Evolutionary conservation across 441 rosid genomes (phyloP), one percentile per base, ranked within the genome.

Genomic region (Brassica hybrid): DNA sequence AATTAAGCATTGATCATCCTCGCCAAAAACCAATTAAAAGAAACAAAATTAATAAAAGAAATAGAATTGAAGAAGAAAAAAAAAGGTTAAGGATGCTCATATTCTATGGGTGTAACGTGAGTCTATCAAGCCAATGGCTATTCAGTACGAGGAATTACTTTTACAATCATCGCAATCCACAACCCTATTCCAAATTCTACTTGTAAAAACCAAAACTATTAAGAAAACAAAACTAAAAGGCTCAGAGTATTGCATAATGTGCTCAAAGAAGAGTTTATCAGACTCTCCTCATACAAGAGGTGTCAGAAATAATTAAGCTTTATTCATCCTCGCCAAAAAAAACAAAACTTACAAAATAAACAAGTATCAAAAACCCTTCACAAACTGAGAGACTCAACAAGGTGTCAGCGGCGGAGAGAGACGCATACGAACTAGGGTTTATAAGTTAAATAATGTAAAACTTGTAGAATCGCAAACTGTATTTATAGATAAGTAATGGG

Each of bases 111-210:
- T 79, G 78, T 73, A 79, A 73, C 68, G 78, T 73, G 61, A 73
- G 82, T 79, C 82, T 79, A 68, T 30, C 74, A 73, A 68, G 82
- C 78, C 78, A 68, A 1, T 38, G 56, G 71, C 82, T 67, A 21
- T 62, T 79, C 74, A 78, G 77, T 67, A 78, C 77, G 81, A 78
- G 81, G 81, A 78, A 78, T 78, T 78, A 78, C 77, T 73, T 63
- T 78, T 78, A 67, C 77, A 78, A 78, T 67, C 81, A 78, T 50
- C 3, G 59, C 77, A 78, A 1, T 3, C 0, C 43, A 36, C 43
- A 36, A 36, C 43, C 11, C 43, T 8, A 36, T 36, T 36, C 43
- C 11, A 36, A 27, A 23, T 57, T 56, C 61, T 12, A 25, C 6
- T 65, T 12, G 16, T 50, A 14, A 0, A 45, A 45, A 12, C 5